A percentile compares a stretch with the other conserved stretches of the same genome.
These are phyloP conservation scores for Talaromyces sp. DNA, from an alignment of 2,329 filamentous ascomycete genomes.

Conservation along the genomic window DNA sequence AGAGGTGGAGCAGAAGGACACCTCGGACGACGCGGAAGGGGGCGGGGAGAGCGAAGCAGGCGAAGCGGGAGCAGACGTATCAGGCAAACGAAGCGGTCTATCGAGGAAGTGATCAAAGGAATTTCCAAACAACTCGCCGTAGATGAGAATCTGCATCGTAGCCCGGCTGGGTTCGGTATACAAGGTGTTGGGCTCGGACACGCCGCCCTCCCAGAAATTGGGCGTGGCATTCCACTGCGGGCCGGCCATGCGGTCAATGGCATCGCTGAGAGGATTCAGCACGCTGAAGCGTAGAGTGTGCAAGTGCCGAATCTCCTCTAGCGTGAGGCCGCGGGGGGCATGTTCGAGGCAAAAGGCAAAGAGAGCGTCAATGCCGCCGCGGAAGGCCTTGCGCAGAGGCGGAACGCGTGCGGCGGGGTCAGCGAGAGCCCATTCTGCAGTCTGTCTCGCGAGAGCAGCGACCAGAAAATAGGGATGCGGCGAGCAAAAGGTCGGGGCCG, in stretches of 20 bases:
- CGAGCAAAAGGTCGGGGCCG: slow-evolving; percentile 30
- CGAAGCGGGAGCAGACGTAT: background rate
- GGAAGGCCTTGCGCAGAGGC: slow-evolving; percentile 17
- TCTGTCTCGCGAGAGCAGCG: slow-evolving; percentile 25
- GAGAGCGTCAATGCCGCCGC: slow-evolving; percentile 26
- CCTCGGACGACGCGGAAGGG: background rate
- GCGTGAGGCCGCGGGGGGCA: slow-evolving; percentile 21
- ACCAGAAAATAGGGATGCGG: slow-evolving; percentile 33
- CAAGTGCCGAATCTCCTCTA: slow-evolving; percentile 25
- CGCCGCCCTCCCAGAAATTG: slow-evolving; percentile 28
- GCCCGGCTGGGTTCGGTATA: slow-evolving; percentile 17
- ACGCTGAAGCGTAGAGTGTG: slow-evolving; percentile 22
- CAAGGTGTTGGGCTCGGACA: slow-evolving; percentile 23
- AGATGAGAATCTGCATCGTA: slow-evolving; percentile 27
- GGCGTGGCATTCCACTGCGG: slow-evolving; percentile 20
- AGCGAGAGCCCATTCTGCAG: slow-evolving; percentile 29
- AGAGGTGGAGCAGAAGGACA: background rate
- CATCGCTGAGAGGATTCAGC: slow-evolving; percentile 27
- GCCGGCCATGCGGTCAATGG: slow-evolving; percentile 29
- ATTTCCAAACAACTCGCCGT: slow-evolving; percentile 25
- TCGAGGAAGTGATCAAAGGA: slow-evolving; percentile 19
- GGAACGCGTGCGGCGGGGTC: background rate
- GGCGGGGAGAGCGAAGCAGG: background rate
- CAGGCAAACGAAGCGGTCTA: background rate
- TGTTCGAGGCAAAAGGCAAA: slow-evolving; percentile 23